These are phyloP conservation scores for Dendrocalamus latiflorus DNA, from an alignment of 202 grass and related monocot genomes.

Conservation along the genomic window DNA sequence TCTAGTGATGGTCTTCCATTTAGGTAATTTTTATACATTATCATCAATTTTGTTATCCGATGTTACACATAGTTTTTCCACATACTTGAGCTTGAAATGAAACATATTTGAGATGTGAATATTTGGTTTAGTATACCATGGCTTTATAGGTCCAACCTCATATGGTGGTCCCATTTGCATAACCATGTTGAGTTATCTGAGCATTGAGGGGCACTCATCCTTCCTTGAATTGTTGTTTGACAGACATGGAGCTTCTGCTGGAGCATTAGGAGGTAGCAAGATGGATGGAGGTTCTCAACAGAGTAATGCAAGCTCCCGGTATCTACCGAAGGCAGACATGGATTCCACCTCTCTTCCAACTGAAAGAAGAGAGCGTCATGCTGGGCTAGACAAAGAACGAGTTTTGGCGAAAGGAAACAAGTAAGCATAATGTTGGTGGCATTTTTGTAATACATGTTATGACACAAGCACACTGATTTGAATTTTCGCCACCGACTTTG, in stretches of 20 bases:
- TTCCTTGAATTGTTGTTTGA: slow-evolving; percentile 23
- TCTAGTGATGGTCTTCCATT: slow-evolving; percentile 49
- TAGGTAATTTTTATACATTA: slow-evolving; percentile 33
- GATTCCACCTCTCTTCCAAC: slow-evolving; percentile 43
- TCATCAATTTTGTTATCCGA: background rate
- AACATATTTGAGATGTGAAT: background rate
- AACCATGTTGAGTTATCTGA: background rate
- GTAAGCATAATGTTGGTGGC: slow-evolving; percentile 33
- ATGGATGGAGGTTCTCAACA: slow-evolving; percentile 47
- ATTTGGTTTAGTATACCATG: slow-evolving; percentile 12
- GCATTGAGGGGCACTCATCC: slow-evolving; percentile 1
- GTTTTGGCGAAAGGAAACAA: slow-evolving; percentile 60
- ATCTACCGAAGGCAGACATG: slow-evolving; percentile 45
- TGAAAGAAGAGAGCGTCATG: slow-evolving; percentile 60
- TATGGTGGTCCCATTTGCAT: background rate
- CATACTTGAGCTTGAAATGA: slow-evolving; percentile 5
- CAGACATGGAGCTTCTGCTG: slow-evolving; percentile 64
- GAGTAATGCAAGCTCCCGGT: slow-evolving; percentile 46
- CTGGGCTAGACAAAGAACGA: slow-evolving; percentile 57
- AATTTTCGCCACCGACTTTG: background rate
- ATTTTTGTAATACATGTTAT: background rate
- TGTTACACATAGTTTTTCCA: slow-evolving; percentile 3
- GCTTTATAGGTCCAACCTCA: background rate
- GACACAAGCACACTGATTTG: background rate
- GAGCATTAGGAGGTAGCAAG: slow-evolving; percentile 50